These are phyloP conservation scores for Boletus smithii DNA, from an alignment of 1,284 basidiomycete genomes.

Conservation along the genomic window DNA sequence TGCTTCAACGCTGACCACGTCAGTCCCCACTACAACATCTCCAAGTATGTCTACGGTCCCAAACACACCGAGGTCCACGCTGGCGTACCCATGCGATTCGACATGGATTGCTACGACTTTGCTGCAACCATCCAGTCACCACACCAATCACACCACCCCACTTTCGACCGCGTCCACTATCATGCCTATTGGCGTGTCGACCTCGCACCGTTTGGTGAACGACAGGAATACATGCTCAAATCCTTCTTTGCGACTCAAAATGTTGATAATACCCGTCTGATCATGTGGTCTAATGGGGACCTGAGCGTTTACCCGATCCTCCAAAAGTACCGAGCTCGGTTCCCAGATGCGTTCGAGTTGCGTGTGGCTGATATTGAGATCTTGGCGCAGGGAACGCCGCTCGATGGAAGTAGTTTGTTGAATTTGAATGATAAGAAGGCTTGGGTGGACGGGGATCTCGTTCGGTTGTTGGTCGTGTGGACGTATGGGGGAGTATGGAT, in stretches of 20 bases:
- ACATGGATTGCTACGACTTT: conserved; percentile 87
- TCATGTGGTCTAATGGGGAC: conserved; percentile 88
- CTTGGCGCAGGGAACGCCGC: conserved; percentile 71
- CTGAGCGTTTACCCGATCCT: conserved; percentile 61
- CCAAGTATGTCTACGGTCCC: conserved; percentile 56
- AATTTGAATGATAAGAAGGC: conserved; percentile 69
- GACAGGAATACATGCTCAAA: conserved; percentile 86
- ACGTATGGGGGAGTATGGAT: conserved; percentile 89
- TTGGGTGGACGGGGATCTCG: conserved; percentile 90
- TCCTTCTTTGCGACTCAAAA: conserved; percentile 91
- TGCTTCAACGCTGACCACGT: conserved; percentile 67
- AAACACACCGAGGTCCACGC: conserved; percentile 70
- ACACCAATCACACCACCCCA: conserved; percentile 4
- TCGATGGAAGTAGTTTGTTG: conserved; percentile 64
- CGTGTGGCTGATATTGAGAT: conserved; percentile 62
- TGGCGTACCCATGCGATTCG: conserved; percentile 70
- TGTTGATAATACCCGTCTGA: conserved; percentile 56
- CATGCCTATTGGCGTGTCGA: conserved; percentile 92
- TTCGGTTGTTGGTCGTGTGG: conserved; percentile 83
- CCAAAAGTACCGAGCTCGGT: conserved; percentile 53
- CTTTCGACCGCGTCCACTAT: conserved; percentile 56
- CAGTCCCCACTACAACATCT: conserved; percentile 67
- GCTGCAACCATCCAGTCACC: conserved; percentile 64
- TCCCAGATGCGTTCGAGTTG: conserved; percentile 70
- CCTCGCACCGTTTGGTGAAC: conserved; percentile 70